Evolutionary conservation across 2,329 filamentous ascomycete genomes (phyloP).

Genomic region (Cladosporium sp.): DNA sequence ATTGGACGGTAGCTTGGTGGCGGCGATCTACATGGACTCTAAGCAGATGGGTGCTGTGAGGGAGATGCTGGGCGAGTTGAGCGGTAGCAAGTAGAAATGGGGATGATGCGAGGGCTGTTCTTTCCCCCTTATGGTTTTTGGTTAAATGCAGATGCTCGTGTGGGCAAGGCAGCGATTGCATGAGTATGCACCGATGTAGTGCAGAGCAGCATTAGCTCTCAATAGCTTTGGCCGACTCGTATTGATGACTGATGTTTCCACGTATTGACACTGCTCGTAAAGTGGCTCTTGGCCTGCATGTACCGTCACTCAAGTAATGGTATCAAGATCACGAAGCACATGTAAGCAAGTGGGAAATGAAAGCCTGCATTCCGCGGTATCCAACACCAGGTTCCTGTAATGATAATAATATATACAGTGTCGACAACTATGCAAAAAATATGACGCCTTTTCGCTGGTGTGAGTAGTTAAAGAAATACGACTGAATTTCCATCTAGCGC

Average conservation of each 20-base stretch:
- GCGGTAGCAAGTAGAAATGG: slow-evolving; percentile 16
- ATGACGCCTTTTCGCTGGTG: slow-evolving; percentile 11
- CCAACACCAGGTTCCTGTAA: slow-evolving; percentile 15
- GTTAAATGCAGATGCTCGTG: not conserved
- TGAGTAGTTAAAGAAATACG: slow-evolving; percentile 5
- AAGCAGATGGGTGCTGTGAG: slow-evolving; percentile 46
- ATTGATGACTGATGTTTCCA: not conserved
- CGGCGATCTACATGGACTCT: slow-evolving; percentile 49
- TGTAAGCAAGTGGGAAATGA: not conserved
- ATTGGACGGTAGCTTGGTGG: slow-evolving; percentile 49
- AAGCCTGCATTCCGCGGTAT: not conserved
- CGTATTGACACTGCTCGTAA: not conserved
- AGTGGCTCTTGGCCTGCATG: not conserved
- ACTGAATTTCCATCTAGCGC: slow-evolving; percentile 21
- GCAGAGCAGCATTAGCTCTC: not conserved
- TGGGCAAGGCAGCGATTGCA: not conserved
- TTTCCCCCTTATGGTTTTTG: not conserved
- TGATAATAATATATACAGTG: slow-evolving; percentile 21
- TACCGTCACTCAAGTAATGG: not conserved
- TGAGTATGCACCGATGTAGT: not conserved
- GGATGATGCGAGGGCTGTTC: not conserved
- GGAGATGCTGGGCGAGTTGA: slow-evolving; percentile 48
- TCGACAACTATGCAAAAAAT: slow-evolving; percentile 18
- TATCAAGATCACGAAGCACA: not conserved
- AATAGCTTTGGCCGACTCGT: not conserved